Conservation (phyloP, 129 eudicot species). For the Cynara cardunculus region DNA sequence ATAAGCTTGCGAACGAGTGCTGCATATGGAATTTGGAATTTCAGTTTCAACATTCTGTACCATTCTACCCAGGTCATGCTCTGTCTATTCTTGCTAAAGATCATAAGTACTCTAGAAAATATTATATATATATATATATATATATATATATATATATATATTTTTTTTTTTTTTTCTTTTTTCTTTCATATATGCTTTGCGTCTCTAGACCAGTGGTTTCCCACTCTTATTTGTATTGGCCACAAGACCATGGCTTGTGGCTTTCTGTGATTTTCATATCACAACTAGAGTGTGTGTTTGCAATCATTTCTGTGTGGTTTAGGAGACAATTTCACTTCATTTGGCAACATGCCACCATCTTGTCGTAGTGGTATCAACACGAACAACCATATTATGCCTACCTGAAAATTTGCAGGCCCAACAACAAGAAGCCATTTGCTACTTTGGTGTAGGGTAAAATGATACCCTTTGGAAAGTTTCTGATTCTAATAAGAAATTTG, state of each 20-base stretch:
- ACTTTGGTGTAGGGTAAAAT: no score
- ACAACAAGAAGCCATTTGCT: no score
- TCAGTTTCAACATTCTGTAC: conserved; percentile 87
- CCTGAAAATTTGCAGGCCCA: no score
- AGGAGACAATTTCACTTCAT: not conserved
- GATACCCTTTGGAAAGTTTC: not conserved
- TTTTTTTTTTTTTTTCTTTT: no score
- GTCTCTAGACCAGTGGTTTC: no score
- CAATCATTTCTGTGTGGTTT: not conserved
- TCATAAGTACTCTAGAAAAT: not conserved
- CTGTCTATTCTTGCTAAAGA: conserved; percentile 10
- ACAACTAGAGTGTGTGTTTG: not conserved
- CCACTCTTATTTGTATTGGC: no score
- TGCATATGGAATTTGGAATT: conserved; percentile 96
- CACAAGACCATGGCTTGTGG: not conserved
- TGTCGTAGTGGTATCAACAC: not conserved
- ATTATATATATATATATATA: not conserved
- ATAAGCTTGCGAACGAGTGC: conserved; percentile 89
- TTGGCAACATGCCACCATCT: not conserved
- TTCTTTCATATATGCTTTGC: no score
- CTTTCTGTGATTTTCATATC: not conserved
- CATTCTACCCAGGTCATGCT: conserved; percentile 89
- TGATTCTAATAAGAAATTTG: not conserved
- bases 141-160: no score
- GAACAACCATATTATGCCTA: not conserved